Conservation (phyloP, 169 alveolate species). For the Cryptosporidium meleagridis region DNA sequence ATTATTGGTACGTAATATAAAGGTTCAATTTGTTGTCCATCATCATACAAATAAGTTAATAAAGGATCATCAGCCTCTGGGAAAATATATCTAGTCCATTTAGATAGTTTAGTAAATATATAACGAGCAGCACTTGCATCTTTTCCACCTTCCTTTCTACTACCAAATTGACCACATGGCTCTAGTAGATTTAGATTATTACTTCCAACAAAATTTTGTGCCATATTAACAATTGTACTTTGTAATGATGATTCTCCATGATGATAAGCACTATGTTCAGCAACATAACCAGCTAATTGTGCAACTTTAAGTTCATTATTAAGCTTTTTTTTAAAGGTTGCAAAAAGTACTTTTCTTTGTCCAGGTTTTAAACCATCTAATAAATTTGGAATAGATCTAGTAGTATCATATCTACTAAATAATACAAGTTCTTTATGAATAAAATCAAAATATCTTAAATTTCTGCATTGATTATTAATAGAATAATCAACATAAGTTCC, state of each 20-base stretch:
- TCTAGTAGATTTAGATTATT: slow-evolving; percentile 88
- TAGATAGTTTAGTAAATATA: slow-evolving; percentile 91
- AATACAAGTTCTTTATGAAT: slow-evolving; percentile 98
- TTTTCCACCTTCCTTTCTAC: slow-evolving; percentile 97
- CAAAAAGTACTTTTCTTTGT: slow-evolving; percentile 97
- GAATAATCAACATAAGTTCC: slow-evolving; percentile 86
- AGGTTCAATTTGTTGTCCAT: slow-evolving; percentile 99
- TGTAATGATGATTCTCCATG: slow-evolving; percentile 99
- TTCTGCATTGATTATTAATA: slow-evolving; percentile 74
- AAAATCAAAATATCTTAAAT: slow-evolving; percentile 92
- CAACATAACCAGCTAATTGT: slow-evolving; percentile 93
- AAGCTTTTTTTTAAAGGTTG: slow-evolving; percentile 95
- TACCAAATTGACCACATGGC: slow-evolving; percentile 99
- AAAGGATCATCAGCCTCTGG: slow-evolving; percentile 93
- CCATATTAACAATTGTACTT: slow-evolving; percentile 98
- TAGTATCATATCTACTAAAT: slow-evolving; percentile 96
- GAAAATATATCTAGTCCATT: slow-evolving; percentile 90
- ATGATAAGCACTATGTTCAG: slow-evolving; percentile 99
- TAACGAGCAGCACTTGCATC: slow-evolving; percentile 96
- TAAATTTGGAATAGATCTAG: slow-evolving; percentile 96
- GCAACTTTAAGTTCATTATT: slow-evolving; percentile 95
- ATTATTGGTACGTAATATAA: slow-evolving; percentile 97
- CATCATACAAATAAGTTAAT: slow-evolving; percentile 93
- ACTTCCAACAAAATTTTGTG: slow-evolving; percentile 98
- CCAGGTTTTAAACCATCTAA: slow-evolving; percentile 99